phyloP scores from a whole-genome alignment of 768 basidiomycete species.

The Boletus sp. region DNA sequence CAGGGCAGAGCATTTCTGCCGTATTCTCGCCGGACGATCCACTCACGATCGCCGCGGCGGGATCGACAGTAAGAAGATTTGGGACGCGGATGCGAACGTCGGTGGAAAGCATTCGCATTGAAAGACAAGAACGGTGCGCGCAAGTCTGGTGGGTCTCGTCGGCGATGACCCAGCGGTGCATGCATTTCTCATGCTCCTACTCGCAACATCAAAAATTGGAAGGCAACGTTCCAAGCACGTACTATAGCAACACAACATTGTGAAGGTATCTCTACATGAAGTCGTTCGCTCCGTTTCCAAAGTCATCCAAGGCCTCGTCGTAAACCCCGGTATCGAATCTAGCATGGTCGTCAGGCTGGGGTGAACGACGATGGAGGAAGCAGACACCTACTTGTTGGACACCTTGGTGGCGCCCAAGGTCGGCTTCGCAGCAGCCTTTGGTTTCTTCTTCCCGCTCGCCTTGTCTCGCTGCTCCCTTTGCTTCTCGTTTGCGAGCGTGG shows the following conservation, averaged over 20 bases:
- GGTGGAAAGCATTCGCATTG: conserved; percentile 80
- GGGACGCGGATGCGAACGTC: conserved; percentile 88
- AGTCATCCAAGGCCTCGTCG: conserved; percentile 90
- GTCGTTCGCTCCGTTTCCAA: conserved; percentile 58
- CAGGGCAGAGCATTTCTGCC: conserved; percentile 94
- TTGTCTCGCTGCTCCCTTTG: conserved; percentile 88
- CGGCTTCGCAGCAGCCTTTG: conserved; percentile 69
- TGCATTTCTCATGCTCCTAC: background rate
- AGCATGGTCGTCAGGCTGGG: conserved; percentile 13
- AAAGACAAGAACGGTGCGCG: conserved; percentile 37
- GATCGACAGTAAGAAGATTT: conserved; percentile 91
- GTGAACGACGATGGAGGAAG: background rate
- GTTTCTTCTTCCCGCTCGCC: conserved; percentile 87
- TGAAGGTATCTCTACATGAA: conserved; percentile 46
- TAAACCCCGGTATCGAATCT: conserved; percentile 81
- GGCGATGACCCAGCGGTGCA: conserved; percentile 48
- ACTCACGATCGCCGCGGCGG: conserved; percentile 88
- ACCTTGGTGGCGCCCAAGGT: conserved; percentile 70
- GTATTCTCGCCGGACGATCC: conserved; percentile 93
- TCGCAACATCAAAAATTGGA: background rate
- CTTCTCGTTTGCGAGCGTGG: conserved; percentile 92
- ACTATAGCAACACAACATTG: conserved; percentile 13
- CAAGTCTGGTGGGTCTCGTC: conserved; percentile 64
- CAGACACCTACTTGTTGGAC: conserved; percentile 51
- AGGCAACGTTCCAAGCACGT: conserved; percentile 1